Conservation (phyloP, 441 rosid species). For the Aleurites moluccanus region DNA sequence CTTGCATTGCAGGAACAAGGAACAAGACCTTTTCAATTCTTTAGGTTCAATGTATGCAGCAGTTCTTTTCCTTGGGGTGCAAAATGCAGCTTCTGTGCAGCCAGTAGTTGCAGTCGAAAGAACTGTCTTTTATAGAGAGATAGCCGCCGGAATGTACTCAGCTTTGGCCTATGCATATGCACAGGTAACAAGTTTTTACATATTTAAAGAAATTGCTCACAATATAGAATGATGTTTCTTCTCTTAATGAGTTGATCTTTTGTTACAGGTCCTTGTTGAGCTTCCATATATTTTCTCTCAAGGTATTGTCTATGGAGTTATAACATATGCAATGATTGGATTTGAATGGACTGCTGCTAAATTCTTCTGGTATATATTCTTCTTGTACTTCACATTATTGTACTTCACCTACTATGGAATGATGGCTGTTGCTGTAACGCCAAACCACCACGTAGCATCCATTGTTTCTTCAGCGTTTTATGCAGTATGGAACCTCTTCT, state of each 20-base stretch:
- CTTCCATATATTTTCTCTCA: slow-evolving; percentile 59
- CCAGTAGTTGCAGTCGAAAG: slow-evolving; percentile 60
- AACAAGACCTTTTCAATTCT: slow-evolving; percentile 53
- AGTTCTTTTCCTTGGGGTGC: slow-evolving; percentile 59
- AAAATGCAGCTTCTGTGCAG: slow-evolving; percentile 56
- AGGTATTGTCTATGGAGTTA: slow-evolving; percentile 43
- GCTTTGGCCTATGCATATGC: slow-evolving; percentile 63
- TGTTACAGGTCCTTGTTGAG: slow-evolving; percentile 53
- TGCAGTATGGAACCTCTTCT: slow-evolving; percentile 66
- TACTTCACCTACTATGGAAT: slow-evolving; percentile 78
- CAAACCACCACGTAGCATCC: slow-evolving; percentile 62
- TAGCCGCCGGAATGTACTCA: slow-evolving; percentile 72
- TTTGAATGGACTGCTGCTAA: slow-evolving; percentile 60
- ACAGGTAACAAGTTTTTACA: slow-evolving; percentile 37
- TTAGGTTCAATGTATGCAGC: slow-evolving; percentile 68
- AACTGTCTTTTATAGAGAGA: slow-evolving; percentile 64
- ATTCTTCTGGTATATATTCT: slow-evolving; percentile 75
- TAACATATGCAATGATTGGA: slow-evolving; percentile 68
- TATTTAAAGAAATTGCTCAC: background rate
- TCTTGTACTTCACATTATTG: slow-evolving; percentile 57
- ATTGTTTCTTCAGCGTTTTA: slow-evolving; percentile 53
- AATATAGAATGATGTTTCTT: background rate
- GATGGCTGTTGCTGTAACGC: slow-evolving; percentile 71
- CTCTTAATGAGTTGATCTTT: background rate
- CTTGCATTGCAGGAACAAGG: slow-evolving; percentile 22